Conservation (phyloP, 164 flowering plant genomes). For the Cinnamomum micranthum region DNA sequence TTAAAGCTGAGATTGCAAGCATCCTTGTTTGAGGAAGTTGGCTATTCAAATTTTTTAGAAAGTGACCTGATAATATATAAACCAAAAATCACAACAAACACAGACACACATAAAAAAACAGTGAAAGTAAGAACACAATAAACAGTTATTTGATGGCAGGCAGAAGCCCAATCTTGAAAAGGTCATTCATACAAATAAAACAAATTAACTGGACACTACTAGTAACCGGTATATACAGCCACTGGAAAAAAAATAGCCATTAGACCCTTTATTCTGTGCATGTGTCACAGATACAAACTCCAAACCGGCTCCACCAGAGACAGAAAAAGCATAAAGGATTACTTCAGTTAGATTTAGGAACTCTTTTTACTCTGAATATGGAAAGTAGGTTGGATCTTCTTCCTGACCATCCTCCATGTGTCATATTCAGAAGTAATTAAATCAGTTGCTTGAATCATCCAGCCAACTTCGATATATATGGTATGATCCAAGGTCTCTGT, state of each 20-base stretch:
- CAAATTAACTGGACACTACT: too few species aligned
- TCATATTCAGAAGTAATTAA: neutral
- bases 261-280: too few species aligned
- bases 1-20: slow-evolving; percentile 92
- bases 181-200: too few species aligned
- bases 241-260: too few species aligned
- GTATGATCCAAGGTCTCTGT: neutral
- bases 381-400: neutral
- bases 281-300: neutral
- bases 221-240: too few species aligned
- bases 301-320: neutral
- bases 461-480: neutral
- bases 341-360: too few species aligned
- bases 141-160: neutral
- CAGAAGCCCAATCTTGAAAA: neutral
- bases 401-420: neutral
- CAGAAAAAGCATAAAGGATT: neutral
- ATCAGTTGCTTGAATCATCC: neutral
- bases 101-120: neutral
- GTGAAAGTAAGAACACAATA: neutral
- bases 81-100: neutral
- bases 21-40: slow-evolving; percentile 98
- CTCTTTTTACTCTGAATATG: neutral
- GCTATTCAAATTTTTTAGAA: slow-evolving; percentile 79
- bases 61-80: slow-evolving; percentile 63